Evolutionary conservation across 345 rosid genomes (phyloP), one percentile per base, ranked within the genome.

Genomic region (Lepidium didymum): DNA sequence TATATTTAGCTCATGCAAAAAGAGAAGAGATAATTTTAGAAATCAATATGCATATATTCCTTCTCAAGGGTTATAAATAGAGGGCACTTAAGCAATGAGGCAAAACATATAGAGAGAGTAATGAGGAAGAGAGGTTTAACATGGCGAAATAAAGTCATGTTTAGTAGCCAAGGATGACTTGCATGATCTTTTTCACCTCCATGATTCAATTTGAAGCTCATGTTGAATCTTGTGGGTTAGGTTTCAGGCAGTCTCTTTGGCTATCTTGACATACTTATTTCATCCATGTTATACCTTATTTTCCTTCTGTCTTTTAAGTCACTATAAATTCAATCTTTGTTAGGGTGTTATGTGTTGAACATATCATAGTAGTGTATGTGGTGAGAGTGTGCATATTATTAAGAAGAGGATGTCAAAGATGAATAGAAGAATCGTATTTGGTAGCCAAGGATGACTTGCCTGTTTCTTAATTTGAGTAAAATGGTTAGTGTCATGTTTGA

Each of bases 141-240:
- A 29, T 72, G 70, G 64, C 36, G 65, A 46, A 54, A 38, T 56
- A 50, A 50, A 72, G 58, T 64, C 70, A 40, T 56, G 70, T 72
- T 64, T 72, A 72, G 56, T 72, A 72, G 76, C 76, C 76, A 64
- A 72, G 76, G 70, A 72, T 72, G 76, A 63, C 76, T 72, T 72
- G 76, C 76, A 64, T 72, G 70, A 63, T 56, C 76, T 36, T 64
- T 46, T 64, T 72, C 69, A 46, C 29, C 41, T 72, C 46, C 63
- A 71, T 4, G 63, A 53, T 62, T 71, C 75, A 52, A 34, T 15
- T 31, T 19, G 1, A 21, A 31, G 53, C 19, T 59, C 55, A 64
- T 49, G 60, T 65, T 73, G 77, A 58, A 65, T 73, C 69, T 41
- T 65, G 47, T 4, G 67, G 71, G 77, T 58, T 65, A 57, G 41